A percentile compares a stretch with the other conserved stretches of the same genome.
Conservation (phyloP, 352 stramenopile genomes). For the Globisporangium orthogonon region DNA sequence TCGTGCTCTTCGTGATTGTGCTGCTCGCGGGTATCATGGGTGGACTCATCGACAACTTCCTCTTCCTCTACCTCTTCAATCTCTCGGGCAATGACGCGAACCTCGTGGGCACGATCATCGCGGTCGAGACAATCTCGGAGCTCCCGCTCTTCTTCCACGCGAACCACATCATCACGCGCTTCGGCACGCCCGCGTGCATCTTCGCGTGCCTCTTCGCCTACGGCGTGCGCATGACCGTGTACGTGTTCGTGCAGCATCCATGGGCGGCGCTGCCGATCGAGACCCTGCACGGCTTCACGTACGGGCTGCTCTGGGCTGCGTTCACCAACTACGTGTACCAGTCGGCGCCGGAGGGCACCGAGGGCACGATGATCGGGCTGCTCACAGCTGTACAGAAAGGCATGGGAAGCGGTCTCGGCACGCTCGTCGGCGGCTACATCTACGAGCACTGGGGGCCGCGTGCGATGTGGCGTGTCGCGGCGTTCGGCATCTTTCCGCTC, state of each 20-base stretch:
- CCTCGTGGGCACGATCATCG: conserved; percentile 65
- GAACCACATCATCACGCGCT: conserved; percentile 54
- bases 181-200: conserved; percentile 47
- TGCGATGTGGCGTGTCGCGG: conserved; percentile 54
- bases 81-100: conserved; percentile 52
- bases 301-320: conserved; percentile 60
- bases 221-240: conserved; percentile 49
- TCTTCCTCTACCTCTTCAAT: conserved; percentile 72
- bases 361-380: conserved; percentile 70
- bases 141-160: conserved; percentile 73
- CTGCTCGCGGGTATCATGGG: conserved; percentile 54
- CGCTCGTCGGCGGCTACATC: conserved; percentile 61
- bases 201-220: conserved; percentile 48
- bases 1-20: conserved; percentile 60
- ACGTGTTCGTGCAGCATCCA: conserved; percentile 55
- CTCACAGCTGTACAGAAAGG: conserved; percentile 63
- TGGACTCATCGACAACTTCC: conserved; percentile 62
- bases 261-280: conserved; percentile 64
- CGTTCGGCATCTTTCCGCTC: conserved; percentile 41
- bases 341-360: conserved; percentile 44
- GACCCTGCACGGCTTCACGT: conserved; percentile 61
- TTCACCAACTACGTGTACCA: conserved; percentile 78
- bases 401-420: conserved; percentile 49
- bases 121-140: conserved; percentile 59
- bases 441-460: conserved; percentile 55